phyloP scores from a whole-genome alignment of 2,329 filamentous ascomycete genomes.

The Fusarium kyushuense region DNA sequence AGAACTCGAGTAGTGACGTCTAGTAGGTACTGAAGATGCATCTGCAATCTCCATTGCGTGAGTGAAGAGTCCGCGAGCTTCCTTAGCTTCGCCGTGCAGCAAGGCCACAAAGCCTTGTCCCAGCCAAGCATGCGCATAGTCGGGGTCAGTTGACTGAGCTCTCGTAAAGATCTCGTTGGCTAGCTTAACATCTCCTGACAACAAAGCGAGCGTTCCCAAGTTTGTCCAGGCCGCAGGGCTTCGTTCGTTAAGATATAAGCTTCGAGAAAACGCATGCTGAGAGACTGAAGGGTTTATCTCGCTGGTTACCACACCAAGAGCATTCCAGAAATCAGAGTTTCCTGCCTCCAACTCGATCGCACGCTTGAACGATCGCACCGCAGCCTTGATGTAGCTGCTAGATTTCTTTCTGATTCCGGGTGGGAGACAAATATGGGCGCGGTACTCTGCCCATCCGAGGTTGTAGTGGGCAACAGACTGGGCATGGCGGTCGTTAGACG shows the following conservation, averaged over 20 bases:
- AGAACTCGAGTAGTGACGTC: conserved; percentile 82
- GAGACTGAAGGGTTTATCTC: conserved; percentile 86
- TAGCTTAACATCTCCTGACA: conserved; percentile 86
- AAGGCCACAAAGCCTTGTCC: conserved; percentile 90
- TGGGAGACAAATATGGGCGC: conserved; percentile 77
- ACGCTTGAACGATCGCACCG: conserved; percentile 92
- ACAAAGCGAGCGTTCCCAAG: conserved; percentile 84
- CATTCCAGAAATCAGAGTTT: conserved; percentile 97
- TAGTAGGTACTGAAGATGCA: conserved; percentile 77
- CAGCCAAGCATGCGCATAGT: conserved; percentile 93
- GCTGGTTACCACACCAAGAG: conserved; percentile 90
- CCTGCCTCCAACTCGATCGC: conserved; percentile 95
- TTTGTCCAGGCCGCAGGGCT: conserved; percentile 92
- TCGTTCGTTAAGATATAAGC: conserved; percentile 90
- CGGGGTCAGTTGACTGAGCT: conserved; percentile 93
- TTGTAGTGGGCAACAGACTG: conserved; percentile 98
- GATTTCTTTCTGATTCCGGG: conserved; percentile 65
- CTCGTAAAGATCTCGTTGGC: conserved; percentile 91
- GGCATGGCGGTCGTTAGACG: conserved; percentile 80
- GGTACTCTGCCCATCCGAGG: conserved; percentile 91
- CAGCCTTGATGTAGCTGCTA: conserved; percentile 79
- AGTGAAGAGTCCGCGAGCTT: conserved; percentile 87
- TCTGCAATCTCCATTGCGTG: conserved; percentile 95
- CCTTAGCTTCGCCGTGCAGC: conserved; percentile 76
- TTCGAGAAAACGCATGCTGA: conserved; percentile 93